A percentile compares a stretch with the other conserved stretches of the same genome.
Evolutionary conservation across 345 rosid species (phyloP).

Genomic region (Gossypium sturtianum): DNA sequence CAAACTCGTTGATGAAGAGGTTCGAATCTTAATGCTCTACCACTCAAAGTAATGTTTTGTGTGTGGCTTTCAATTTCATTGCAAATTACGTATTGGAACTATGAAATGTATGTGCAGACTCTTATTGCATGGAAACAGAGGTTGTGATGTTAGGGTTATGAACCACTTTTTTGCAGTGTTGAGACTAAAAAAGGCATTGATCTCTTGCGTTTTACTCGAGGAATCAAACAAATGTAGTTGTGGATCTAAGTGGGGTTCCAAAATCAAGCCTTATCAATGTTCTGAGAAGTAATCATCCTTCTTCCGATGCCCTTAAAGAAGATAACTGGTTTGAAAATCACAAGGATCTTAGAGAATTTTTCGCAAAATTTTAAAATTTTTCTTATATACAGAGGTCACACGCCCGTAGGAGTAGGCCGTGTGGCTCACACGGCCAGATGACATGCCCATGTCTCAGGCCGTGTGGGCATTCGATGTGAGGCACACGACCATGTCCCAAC

Average conservation of each 20-base stretch:
- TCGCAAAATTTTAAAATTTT: too few species aligned
- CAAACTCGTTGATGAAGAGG: constrained; percentile 64
- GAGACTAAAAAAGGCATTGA: constrained; percentile 58
- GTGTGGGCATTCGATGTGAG: too few species aligned
- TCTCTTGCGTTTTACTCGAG: constrained; percentile 44
- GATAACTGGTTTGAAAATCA: constrained; percentile 64
- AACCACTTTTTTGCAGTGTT: constrained; percentile 66
- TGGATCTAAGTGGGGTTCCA: constrained; percentile 93
- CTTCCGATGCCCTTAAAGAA: constrained; percentile 26
- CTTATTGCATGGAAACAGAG: constrained; percentile 52
- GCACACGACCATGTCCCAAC: fast-evolving
- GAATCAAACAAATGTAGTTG: constrained; percentile 71
- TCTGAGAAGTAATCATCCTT: constrained; percentile 43
- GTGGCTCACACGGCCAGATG: too few species aligned
- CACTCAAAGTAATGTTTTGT: too few species aligned
- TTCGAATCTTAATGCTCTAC: constrained; percentile 12
- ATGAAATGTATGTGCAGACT: constrained; percentile 35
- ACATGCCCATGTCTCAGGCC: too few species aligned
- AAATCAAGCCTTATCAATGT: constrained; percentile 83
- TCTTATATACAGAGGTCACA: too few species aligned
- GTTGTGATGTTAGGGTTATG: constrained; percentile 69
- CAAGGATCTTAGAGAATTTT: too few species aligned
- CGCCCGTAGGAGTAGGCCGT: too few species aligned
- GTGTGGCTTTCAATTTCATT: not conserved
- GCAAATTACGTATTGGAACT: not conserved